Percentiles rank a stretch among this genome's conserved stretches.
Evolutionary conservation across 2,329 filamentous ascomycete species (phyloP).

Genomic region (Coniochaeta prunicola): DNA sequence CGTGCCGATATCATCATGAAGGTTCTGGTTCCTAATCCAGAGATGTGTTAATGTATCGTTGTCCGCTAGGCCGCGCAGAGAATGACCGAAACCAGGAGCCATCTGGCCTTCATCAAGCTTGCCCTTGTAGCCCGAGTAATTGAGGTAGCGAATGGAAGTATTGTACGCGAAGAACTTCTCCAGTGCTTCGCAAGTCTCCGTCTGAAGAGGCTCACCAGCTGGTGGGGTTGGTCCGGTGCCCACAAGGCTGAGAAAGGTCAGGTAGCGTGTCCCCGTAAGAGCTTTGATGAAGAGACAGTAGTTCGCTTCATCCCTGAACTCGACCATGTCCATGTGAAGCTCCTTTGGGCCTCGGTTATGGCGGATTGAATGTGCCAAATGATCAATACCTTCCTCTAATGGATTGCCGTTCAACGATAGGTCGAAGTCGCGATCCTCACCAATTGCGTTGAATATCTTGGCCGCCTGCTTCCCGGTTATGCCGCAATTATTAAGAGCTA

Average conservation of each 20-base stretch:
- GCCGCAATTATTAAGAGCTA: constrained; percentile 45
- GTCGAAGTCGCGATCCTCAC: constrained; percentile 37
- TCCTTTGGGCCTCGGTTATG: constrained; percentile 40
- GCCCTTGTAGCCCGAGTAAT: constrained; percentile 49
- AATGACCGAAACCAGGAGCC: constrained; percentile 43
- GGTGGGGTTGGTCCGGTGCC: constrained; percentile 41
- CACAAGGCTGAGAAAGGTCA: constrained; percentile 45
- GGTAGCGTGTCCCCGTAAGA: constrained; percentile 40
- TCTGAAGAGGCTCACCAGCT: constrained; percentile 23
- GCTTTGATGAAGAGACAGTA: constrained; percentile 44
- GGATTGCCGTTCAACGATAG: constrained; percentile 44
- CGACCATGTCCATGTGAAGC: constrained; percentile 50
- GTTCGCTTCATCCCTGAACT: constrained; percentile 43
- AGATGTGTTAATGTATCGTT: constrained; percentile 35
- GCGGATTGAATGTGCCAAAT: constrained; percentile 40
- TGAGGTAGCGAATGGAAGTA: constrained; percentile 41
- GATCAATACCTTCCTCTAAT: constrained; percentile 43
- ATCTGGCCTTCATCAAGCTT: constrained; percentile 52
- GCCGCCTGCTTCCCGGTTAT: constrained; percentile 43
- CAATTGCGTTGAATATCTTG: constrained; percentile 42
- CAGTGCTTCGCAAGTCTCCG: constrained; percentile 39
- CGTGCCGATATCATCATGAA: constrained; percentile 43
- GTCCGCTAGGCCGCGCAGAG: constrained; percentile 26
- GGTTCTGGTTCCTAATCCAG: constrained; percentile 48
- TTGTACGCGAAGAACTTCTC: constrained; percentile 46